Percentiles rank a stretch among this genome's conserved stretches.
phyloP scores from a whole-genome alignment of 306 rosid species.

The Castanopsis chinensis region DNA sequence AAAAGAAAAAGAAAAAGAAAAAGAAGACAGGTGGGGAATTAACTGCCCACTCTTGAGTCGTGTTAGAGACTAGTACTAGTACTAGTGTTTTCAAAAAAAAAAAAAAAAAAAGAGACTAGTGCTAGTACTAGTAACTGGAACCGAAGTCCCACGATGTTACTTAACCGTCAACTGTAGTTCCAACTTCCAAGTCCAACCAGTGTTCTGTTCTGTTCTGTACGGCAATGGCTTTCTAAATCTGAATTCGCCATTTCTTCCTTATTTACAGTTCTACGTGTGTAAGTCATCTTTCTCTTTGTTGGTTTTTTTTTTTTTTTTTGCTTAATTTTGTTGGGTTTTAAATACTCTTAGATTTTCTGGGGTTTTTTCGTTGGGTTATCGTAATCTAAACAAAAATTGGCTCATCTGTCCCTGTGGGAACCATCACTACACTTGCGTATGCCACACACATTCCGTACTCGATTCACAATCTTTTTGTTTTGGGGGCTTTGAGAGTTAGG shows the following conservation, averaged over 20 bases:
- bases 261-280: background rate
- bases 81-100: too few relatives aligned
- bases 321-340: background rate
- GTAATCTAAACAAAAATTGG: too few relatives aligned
- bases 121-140: background rate
- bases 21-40: background rate
- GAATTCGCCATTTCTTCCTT: background rate
- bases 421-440: too few relatives aligned
- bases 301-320: too few relatives aligned
- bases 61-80: background rate
- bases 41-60: background rate
- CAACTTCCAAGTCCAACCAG: too few relatives aligned
- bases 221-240: background rate
- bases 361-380: too few relatives aligned
- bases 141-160: background rate
- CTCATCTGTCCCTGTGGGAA: too few relatives aligned
- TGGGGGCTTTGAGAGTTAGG: too few relatives aligned
- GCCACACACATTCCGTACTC: too few relatives aligned
- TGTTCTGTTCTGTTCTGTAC: background rate
- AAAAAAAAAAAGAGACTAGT: too few relatives aligned
- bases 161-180: background rate
- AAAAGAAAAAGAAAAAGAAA: too few relatives aligned
- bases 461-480: too few relatives aligned
- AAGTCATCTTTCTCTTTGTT: background rate
- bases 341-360: background rate